A percentile compares a stretch with the other conserved stretches of the same genome.
Conservation (phyloP, 805 yeast genomes). For the Candida ortonii region DNA sequence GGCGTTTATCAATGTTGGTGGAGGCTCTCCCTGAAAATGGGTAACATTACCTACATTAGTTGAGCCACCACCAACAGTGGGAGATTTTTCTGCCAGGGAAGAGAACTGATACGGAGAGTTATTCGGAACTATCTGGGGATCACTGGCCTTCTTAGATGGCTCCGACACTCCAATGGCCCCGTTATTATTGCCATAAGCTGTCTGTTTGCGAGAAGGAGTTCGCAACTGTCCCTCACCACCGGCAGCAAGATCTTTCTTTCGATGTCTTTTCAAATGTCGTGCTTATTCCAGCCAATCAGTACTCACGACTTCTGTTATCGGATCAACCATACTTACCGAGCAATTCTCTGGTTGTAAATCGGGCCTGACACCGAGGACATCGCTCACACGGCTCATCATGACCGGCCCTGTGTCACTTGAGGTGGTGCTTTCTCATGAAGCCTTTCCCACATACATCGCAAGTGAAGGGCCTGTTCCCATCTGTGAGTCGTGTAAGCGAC, state of each 20-base stretch:
- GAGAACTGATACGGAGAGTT: no score
- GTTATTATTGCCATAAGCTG: no score
- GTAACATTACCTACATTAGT: no score
- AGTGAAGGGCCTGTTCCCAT: slow-evolving; percentile 6
- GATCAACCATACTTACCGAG: slow-evolving; percentile 16
- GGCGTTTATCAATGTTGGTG: no score
- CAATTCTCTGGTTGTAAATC: slow-evolving; percentile 15
- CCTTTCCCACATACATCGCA: slow-evolving; percentile 15
- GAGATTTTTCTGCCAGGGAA: no score
- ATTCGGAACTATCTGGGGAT: slow-evolving; percentile 10
- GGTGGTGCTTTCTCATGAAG: slow-evolving; percentile 21
- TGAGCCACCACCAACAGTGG: no score
- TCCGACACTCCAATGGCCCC: no score
- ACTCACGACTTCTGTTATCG: no score
- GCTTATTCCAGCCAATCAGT: no score
- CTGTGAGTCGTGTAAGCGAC: no score
- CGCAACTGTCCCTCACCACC: slow-evolving; percentile 18
- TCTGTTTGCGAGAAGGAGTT: no score
- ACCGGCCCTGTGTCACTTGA: slow-evolving; percentile 17
- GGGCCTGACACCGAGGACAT: slow-evolving; percentile 15
- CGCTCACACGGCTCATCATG: slow-evolving; percentile 8
- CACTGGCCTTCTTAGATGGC: slow-evolving; percentile 8
- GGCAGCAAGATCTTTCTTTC: slow-evolving; percentile 16
- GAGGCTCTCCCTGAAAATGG: no score
- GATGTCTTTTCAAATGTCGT: slow-evolving; percentile 18